Conservation (phyloP, 495 filamentous ascomycete species). For the Penicillium tannophilum region DNA sequence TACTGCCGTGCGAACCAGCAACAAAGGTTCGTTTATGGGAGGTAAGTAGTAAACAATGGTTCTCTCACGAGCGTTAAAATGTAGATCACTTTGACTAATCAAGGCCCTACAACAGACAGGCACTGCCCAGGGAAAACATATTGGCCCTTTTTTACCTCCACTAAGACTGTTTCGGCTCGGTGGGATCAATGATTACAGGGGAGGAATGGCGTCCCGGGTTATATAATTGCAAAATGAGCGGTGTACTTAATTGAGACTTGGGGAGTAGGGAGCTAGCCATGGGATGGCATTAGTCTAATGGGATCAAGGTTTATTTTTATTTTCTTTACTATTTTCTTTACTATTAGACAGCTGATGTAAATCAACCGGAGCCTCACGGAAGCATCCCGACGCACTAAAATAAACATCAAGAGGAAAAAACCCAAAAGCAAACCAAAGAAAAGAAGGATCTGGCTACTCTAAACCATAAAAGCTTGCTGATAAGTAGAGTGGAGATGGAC, state of each 20-base stretch:
- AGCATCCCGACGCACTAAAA: not conserved
- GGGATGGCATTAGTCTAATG: not conserved
- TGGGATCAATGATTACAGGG: conserved; percentile 25
- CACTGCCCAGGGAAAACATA: conserved; percentile 33
- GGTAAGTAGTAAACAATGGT: conserved; percentile 15
- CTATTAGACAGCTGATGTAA: not conserved
- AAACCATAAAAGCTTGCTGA: not conserved
- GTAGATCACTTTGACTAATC: too few species aligned
- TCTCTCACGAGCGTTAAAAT: too few species aligned
- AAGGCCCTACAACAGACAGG: conserved; percentile 18
- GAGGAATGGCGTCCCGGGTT: not conserved
- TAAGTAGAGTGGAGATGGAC: not conserved
- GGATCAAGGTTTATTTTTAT: not conserved
- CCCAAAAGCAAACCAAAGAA: not conserved
- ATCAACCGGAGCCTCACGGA: not conserved
- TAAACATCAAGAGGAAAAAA: not conserved
- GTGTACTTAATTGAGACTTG: not conserved
- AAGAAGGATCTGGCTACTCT: not conserved
- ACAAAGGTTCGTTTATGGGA: conserved; percentile 33
- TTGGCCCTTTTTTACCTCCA: conserved; percentile 33
- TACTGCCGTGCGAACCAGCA: conserved; percentile 29
- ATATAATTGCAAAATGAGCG: not conserved
- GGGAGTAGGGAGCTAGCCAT: not conserved
- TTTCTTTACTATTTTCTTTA: not conserved
- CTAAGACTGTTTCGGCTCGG: conserved; percentile 30